Evolutionary conservation across 768 basidiomycete genomes (phyloP).

Genomic region (Pisolithus marmoratus): DNA sequence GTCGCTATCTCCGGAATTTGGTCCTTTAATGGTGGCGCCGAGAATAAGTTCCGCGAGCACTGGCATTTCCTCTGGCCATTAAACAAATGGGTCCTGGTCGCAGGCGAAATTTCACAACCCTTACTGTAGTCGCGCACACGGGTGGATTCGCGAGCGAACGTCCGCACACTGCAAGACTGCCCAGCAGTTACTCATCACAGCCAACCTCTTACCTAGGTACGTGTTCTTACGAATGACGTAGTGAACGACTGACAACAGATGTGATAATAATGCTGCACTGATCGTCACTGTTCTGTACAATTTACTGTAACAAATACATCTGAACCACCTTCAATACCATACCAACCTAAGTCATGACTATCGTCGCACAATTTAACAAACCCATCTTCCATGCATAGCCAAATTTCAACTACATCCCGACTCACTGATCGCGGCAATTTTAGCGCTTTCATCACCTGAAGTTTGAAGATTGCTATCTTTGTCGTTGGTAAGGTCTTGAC

Average conservation of each 20-base stretch:
- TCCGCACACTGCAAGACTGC: too few species aligned
- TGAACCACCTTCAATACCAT: constrained; percentile 58
- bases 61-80: constrained; percentile 1
- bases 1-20: constrained; percentile 23
- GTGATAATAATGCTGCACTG: background rate
- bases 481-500: constrained; percentile 65
- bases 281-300: constrained; percentile 12
- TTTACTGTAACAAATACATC: constrained; percentile 24
- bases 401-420: constrained; percentile 39
- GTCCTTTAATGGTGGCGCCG: constrained; percentile 14
- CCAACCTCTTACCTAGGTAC: background rate
- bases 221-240: background rate
- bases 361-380: constrained; percentile 48
- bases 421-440: constrained; percentile 21
- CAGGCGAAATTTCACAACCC: background rate
- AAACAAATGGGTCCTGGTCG: constrained; percentile 7
- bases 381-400: constrained; percentile 51
- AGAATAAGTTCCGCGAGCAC: constrained; percentile 16
- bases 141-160: too few species aligned
- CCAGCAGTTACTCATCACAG: too few species aligned
- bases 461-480: constrained; percentile 56
- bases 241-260: background rate
- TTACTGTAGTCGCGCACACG: background rate
- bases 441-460: constrained; percentile 54
- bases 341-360: constrained; percentile 56